phyloP scores from a whole-genome alignment of 352 stramenopile genomes.

The Globisporangium perplexum region DNA sequence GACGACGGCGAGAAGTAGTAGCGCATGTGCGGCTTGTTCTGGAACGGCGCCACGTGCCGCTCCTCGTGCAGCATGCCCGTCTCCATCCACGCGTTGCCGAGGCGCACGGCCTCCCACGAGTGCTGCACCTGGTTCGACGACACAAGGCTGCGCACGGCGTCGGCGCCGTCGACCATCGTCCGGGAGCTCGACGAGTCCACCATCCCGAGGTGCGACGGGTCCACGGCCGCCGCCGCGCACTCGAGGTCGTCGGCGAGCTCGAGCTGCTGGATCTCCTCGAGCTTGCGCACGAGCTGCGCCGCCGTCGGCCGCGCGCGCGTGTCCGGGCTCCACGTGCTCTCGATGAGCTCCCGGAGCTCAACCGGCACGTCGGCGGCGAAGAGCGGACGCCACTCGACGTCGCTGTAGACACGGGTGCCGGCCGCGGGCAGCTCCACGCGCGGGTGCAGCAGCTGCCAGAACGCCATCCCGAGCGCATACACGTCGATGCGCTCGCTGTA shows the following conservation, averaged over 20 bases:
- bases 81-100: slow-evolving; percentile 65
- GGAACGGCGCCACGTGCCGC: slow-evolving; percentile 37
- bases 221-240: slow-evolving; percentile 27
- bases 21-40: slow-evolving; percentile 11
- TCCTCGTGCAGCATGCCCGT: slow-evolving; percentile 43
- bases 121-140: slow-evolving; percentile 31
- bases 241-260: slow-evolving; percentile 17
- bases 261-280: slow-evolving; percentile 41
- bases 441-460: slow-evolving; percentile 69
- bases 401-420: slow-evolving; percentile 29
- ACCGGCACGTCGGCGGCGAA: slow-evolving; percentile 23
- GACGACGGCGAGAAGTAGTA: slow-evolving; percentile 10
- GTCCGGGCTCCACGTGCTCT: slow-evolving; percentile 36
- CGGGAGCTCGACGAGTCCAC: slow-evolving; percentile 21
- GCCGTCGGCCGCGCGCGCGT: slow-evolving; percentile 33
- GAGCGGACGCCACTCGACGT: slow-evolving; percentile 39
- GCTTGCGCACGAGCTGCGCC: slow-evolving; percentile 27
- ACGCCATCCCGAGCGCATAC: slow-evolving; percentile 66
- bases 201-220: slow-evolving; percentile 20
- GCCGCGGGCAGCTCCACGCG: slow-evolving; percentile 35
- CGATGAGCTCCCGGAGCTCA: slow-evolving; percentile 34
- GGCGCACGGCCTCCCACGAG: slow-evolving; percentile 37
- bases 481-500: slow-evolving; percentile 70
- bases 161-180: slow-evolving; percentile 15
- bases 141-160: slow-evolving; percentile 12